phyloP scores from a whole-genome alignment of 1,284 basidiomycete genomes.

The Hypsizygus ulmarius region DNA sequence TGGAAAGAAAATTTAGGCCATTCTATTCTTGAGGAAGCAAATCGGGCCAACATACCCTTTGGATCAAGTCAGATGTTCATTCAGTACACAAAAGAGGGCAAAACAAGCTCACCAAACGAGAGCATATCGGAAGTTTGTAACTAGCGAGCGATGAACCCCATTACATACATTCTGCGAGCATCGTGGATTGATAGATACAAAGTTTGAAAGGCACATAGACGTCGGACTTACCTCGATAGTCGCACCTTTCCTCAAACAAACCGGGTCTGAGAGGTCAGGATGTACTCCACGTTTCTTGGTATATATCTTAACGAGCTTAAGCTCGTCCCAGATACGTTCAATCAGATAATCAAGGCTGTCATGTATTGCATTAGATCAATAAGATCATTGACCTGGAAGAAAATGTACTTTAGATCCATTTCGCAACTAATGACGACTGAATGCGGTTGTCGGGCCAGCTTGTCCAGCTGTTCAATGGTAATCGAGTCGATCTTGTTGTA shows the following conservation, averaged over 20 bases:
- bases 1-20: conserved; percentile 29
- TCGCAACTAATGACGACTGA: conserved; percentile 95
- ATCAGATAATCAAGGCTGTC: conserved; percentile 82
- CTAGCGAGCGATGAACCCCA: conserved; percentile 87
- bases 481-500: conserved; percentile 96
- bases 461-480: conserved; percentile 87
- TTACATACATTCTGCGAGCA: conserved; percentile 75
- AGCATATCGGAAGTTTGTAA: conserved; percentile 89
- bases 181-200: background rate
- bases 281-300: conserved; percentile 95
- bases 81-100: conserved; percentile 4
- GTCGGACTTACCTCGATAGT: conserved; percentile 74
- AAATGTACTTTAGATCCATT: conserved; percentile 78
- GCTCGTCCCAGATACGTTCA: conserved; percentile 88
- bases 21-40: background rate
- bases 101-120: conserved; percentile 74
- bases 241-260: conserved; percentile 88
- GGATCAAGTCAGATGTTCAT: background rate
- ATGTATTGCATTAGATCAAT: conserved; percentile 10
- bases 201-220: background rate
- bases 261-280: conserved; percentile 90
- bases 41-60: conserved; percentile 13
- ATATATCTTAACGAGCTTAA: conserved; percentile 88
- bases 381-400: background rate
- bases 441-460: conserved; percentile 83